phyloP scores from a whole-genome alignment of 306 rosid genomes.

The Delonix regia region DNA sequence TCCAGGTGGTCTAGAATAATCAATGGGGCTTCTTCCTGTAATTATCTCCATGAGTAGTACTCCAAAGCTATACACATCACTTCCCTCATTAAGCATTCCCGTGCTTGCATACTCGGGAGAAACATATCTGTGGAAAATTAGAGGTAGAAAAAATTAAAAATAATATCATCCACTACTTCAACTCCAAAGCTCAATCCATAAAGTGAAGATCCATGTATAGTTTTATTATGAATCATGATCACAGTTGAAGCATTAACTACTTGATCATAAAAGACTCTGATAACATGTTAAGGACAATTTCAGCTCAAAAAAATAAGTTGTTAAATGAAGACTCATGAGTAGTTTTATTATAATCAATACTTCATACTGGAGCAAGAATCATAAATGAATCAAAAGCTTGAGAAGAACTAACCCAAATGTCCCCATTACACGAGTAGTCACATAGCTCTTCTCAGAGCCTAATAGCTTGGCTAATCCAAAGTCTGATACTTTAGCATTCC shows the following conservation, averaged over 20 bases:
- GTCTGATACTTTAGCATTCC: slow-evolving; percentile 94
- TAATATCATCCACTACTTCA: background rate
- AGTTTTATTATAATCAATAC: background rate
- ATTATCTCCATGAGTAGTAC: slow-evolving; percentile 94
- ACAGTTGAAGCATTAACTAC: background rate
- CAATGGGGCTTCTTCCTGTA: slow-evolving; percentile 97
- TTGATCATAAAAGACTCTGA: background rate
- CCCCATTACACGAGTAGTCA: slow-evolving; percentile 98
- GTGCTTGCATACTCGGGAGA: slow-evolving; percentile 99
- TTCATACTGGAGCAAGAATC: background rate
- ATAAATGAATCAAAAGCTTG: slow-evolving; percentile 14
- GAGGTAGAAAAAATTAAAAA: slow-evolving; percentile 1
- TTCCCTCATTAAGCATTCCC: slow-evolving; percentile 96
- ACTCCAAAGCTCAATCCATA: background rate
- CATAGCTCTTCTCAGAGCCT: slow-evolving; percentile 80
- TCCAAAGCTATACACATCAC: slow-evolving; percentile 94
- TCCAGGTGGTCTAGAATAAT: slow-evolving; percentile 88
- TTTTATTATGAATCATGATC: background rate
- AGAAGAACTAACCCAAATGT: slow-evolving; percentile 85
- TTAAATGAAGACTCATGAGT: background rate
- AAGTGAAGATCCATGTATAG: background rate
- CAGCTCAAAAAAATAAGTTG: background rate
- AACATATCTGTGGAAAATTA: slow-evolving; percentile 68
- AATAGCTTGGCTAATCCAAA: slow-evolving; percentile 96
- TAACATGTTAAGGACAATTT: background rate